phyloP scores from a whole-genome alignment of 2,329 filamentous ascomycete genomes.

The Trematosphaeria pertusa region DNA sequence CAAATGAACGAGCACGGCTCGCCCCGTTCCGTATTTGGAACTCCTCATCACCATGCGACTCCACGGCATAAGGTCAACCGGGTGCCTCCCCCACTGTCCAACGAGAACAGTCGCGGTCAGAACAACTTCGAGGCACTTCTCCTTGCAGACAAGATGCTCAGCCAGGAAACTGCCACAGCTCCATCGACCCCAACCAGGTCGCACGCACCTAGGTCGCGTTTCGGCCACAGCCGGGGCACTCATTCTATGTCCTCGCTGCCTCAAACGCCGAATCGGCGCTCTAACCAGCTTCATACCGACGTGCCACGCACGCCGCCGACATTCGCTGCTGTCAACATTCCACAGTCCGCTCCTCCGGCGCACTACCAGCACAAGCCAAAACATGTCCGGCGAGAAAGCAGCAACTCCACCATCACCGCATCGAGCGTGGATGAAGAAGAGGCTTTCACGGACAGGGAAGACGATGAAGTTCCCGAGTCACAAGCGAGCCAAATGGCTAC shows the following conservation, averaged over 20 bases:
- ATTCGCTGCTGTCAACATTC: constrained; percentile 39
- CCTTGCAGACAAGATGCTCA: constrained; percentile 75
- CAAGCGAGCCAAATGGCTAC: constrained; percentile 80
- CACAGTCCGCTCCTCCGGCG: constrained; percentile 51
- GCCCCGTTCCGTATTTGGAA: constrained; percentile 65
- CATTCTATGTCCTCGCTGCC: constrained; percentile 88
- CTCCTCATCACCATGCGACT: constrained; percentile 61
- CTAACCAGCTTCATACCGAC: constrained; percentile 65
- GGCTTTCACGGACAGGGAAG: constrained; percentile 66
- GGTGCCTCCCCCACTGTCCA: constrained; percentile 54
- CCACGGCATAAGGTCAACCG: constrained; percentile 41
- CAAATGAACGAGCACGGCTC: constrained; percentile 62
- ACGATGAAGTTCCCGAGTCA: constrained; percentile 73
- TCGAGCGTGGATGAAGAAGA: constrained; percentile 51
- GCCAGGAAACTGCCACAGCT: constrained; percentile 76
- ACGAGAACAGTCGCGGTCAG: constrained; percentile 55
- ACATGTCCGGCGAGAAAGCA: constrained; percentile 66
- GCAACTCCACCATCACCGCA: constrained; percentile 64
- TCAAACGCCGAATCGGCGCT: constrained; percentile 69
- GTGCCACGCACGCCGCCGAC: constrained; percentile 58
- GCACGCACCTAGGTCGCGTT: constrained; percentile 57
- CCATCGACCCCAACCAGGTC: constrained; percentile 71
- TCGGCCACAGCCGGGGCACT: constrained; percentile 74
- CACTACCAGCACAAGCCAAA: constrained; percentile 41
- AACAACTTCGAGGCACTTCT: constrained; percentile 79